These are phyloP conservation scores for Avena atlantica DNA, from an alignment of 176 grass and related monocot species.

Conservation along the genomic window DNA sequence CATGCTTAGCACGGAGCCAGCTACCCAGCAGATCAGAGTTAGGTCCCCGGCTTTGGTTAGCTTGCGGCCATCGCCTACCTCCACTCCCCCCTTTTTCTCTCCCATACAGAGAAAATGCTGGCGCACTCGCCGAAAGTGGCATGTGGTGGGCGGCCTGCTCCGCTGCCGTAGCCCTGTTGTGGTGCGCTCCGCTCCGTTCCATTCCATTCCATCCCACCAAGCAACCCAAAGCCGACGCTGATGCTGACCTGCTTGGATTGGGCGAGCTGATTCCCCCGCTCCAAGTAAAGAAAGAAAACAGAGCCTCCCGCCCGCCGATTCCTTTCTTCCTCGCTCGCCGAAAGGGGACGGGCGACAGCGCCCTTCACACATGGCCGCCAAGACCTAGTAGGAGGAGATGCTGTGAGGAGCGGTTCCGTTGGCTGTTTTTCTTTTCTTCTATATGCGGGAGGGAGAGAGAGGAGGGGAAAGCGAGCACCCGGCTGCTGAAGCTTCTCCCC, in stretches of 20 bases:
- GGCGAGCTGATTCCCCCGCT: conserved; percentile 45
- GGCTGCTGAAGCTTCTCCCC: conserved; percentile 12
- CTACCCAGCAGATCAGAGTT: conserved; percentile 14
- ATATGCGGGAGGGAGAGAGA: neutral
- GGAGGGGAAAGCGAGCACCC: neutral
- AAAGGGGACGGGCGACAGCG: conserved; percentile 46
- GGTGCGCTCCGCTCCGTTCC: conserved; percentile 16
- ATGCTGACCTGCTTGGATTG: conserved; percentile 25
- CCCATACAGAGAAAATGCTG: conserved; percentile 30
- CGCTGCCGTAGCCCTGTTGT: conserved; percentile 24
- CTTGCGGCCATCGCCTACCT: conserved; percentile 42
- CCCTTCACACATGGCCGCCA: conserved; percentile 32
- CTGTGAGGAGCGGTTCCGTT: conserved; percentile 23
- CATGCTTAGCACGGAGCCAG: conserved; percentile 27
- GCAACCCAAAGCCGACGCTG: conserved; percentile 27
- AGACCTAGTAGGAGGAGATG: conserved; percentile 15
- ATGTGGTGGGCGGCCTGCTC: conserved; percentile 49
- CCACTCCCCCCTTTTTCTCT: conserved; percentile 30
- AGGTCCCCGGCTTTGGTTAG: conserved; percentile 3
- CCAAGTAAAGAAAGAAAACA: conserved; percentile 34
- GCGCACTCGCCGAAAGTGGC: conserved; percentile 62
- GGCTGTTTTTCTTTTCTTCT: conserved; percentile 27
- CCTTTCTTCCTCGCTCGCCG: conserved; percentile 47
- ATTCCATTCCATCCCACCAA: conserved; percentile 38
- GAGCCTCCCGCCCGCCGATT: conserved; percentile 29